Conservation (phyloP, 129 eudicot species). For the Oenanthe sinensis region DNA sequence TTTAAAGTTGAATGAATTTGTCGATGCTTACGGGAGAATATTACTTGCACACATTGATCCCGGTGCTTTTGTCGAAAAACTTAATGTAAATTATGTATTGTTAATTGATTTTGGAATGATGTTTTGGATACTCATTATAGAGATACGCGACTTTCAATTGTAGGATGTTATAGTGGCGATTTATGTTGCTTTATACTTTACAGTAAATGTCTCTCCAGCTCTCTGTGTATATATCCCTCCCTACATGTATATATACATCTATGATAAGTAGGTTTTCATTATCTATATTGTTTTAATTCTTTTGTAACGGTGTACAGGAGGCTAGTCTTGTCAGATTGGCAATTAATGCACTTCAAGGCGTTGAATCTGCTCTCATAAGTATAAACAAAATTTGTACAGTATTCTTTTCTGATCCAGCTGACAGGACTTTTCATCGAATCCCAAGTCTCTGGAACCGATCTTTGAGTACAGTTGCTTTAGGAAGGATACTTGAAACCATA, state of each 20-base stretch:
- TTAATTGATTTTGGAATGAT: too few relatives aligned
- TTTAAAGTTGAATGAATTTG: background rate
- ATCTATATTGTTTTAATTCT: background rate
- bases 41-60: too few relatives aligned
- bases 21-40: too few relatives aligned
- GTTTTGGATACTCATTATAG: too few relatives aligned
- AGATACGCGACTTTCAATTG: too few relatives aligned
- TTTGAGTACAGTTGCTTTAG: constrained; percentile 67
- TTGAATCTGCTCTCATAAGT: constrained; percentile 65
- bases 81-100: too few relatives aligned
- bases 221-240: too few relatives aligned
- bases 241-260: too few relatives aligned
- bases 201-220: too few relatives aligned
- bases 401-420: constrained; percentile 64
- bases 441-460: constrained; percentile 69
- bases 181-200: too few relatives aligned
- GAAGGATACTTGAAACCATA: constrained; percentile 62
- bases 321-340: constrained; percentile 86
- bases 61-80: too few relatives aligned
- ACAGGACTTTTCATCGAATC: constrained; percentile 65
- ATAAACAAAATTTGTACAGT: constrained; percentile 48
- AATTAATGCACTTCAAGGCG: constrained; percentile 85
- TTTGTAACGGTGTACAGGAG: constrained; percentile 38
- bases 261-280: background rate
- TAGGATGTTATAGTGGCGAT: too few relatives aligned